Percentiles rank a stretch among this genome's conserved stretches.
Conservation (phyloP, 1,139 yeast genomes). For the Meyerozyma sp. region DNA sequence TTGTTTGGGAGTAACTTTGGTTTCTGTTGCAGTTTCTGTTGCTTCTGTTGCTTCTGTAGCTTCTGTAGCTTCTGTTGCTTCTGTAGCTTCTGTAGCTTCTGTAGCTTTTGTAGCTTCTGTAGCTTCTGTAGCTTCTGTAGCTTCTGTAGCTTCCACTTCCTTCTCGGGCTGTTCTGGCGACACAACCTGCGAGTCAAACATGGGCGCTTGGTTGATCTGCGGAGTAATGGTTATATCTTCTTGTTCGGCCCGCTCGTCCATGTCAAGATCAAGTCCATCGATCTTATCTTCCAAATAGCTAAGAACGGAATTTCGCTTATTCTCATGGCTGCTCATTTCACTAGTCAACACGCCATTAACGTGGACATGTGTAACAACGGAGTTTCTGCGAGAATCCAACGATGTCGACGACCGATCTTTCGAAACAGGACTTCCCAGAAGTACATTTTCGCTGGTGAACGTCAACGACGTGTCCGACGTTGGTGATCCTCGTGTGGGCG, state of each 20-base stretch:
- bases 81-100: background rate
- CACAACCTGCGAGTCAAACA: slow-evolving; percentile 18
- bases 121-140: background rate
- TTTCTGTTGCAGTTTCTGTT: background rate
- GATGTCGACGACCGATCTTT: slow-evolving; percentile 6
- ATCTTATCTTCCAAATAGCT: slow-evolving; percentile 45
- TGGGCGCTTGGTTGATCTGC: slow-evolving; percentile 25
- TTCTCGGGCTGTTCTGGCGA: slow-evolving; percentile 5
- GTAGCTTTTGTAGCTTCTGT: too few relatives aligned
- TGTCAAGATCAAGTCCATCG: slow-evolving; percentile 29
- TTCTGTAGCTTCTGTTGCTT: background rate
- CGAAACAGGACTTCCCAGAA: slow-evolving; percentile 8
- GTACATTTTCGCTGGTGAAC: slow-evolving; percentile 3
- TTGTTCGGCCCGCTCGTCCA: slow-evolving; percentile 3
- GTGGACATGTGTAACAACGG: slow-evolving; percentile 42
- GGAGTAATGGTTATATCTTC: slow-evolving; percentile 16
- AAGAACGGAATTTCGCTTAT: slow-evolving; percentile 38
- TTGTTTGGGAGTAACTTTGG: background rate
- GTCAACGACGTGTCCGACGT: slow-evolving; percentile 11
- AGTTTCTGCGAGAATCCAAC: slow-evolving; percentile 29
- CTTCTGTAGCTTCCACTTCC: background rate
- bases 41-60: background rate
- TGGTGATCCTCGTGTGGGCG: slow-evolving; percentile 29
- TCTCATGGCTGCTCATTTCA: slow-evolving; percentile 23
- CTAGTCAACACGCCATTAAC: slow-evolving; percentile 44